phyloP scores from a whole-genome alignment of 805 yeast genomes.

The Starmerella bombicola region DNA sequence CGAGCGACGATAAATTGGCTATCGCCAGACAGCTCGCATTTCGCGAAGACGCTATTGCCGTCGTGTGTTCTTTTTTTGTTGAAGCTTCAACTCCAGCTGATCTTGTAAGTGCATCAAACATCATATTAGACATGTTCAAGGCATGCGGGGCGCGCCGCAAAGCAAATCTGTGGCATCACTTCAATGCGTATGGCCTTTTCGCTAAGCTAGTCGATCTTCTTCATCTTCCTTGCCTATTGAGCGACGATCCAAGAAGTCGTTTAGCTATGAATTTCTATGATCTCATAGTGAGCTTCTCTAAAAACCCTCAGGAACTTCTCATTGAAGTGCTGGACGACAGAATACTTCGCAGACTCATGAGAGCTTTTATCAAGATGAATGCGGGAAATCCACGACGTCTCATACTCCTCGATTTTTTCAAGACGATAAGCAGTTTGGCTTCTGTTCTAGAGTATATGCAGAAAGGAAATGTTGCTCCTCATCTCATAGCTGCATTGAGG shows the following conservation, averaged over 20 bases:
- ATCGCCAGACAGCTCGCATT: conserved; percentile 19
- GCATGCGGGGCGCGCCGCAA: conserved; percentile 21
- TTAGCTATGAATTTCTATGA: conserved; percentile 16
- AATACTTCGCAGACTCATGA: conserved; percentile 30
- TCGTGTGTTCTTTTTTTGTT: conserved; percentile 13
- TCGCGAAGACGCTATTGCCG: conserved; percentile 17
- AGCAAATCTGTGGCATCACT: conserved; percentile 22
- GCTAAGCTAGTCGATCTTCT: conserved; percentile 12
- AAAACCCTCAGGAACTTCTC: conserved; percentile 37
- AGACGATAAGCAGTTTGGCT: conserved; percentile 26
- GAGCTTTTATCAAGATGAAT: conserved; percentile 21
- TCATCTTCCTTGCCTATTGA: conserved; percentile 7
- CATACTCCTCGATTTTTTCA: conserved; percentile 35
- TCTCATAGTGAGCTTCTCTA: conserved; percentile 26
- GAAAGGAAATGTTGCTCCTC: conserved; percentile 34
- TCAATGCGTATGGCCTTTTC: conserved; percentile 16
- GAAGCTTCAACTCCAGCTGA: not conserved
- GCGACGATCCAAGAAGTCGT: conserved; percentile 1
- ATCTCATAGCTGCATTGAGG: conserved; percentile 30
- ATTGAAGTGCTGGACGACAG: conserved; percentile 19
- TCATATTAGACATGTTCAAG: conserved; percentile 17
- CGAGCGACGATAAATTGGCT: conserved; percentile 7
- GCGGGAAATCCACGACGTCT: conserved; percentile 28
- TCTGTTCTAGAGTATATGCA: conserved; percentile 25
- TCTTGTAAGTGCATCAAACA: conserved; percentile 9